Evolutionary conservation across 108 stramenopile genomes (phyloP), one percentile per base, ranked within the genome.

Genomic region (Mediolabrus comicus): DNA sequence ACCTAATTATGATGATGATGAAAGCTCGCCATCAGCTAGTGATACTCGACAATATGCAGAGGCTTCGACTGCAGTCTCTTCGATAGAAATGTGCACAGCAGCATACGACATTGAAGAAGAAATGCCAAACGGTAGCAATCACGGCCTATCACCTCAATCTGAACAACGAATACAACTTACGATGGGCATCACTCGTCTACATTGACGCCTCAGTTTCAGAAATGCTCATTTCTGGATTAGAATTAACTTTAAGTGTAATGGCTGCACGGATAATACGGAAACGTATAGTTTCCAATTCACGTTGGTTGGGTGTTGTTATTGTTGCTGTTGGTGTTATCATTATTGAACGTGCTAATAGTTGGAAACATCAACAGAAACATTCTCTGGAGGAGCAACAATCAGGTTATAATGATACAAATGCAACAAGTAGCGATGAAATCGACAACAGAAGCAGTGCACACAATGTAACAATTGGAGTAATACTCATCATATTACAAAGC

Each of bases 211-310:
- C 79, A 24, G 71, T 69, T 11, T 75, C 79, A 9, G 83, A 84
- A 57, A 84, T 80, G 65, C 46, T 84, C 11, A 84, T 80, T 7
- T 57, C 63, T 27, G 83, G 83, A 8, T 31, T 77, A 22, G 83
- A 84, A 51, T 39, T 84, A 28, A 46, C 59, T 2, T 39, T 83
- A n/a, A 79, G 77, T 26, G 41, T 60, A 3, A 3, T 79, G 12
- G 82, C 69, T 9, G 69, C 74, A 8, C 0, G 78, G 25, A 14
- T 59, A 2, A 3, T 79, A 11, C 73, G 82, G 29, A 64, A 69
- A 17, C 32, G 82, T 29, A 38, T n/a, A 5, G 65, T 83, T 3
- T 34, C 75, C 0, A 28, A 0, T 27, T 17, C 26, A 17, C 65
- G 83, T 16, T 84, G 83, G 83, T 41, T 13, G 13, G 83, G 83